Conservation (phyloP, 140 eudicot species). For the Stevia rebaudiana region DNA sequence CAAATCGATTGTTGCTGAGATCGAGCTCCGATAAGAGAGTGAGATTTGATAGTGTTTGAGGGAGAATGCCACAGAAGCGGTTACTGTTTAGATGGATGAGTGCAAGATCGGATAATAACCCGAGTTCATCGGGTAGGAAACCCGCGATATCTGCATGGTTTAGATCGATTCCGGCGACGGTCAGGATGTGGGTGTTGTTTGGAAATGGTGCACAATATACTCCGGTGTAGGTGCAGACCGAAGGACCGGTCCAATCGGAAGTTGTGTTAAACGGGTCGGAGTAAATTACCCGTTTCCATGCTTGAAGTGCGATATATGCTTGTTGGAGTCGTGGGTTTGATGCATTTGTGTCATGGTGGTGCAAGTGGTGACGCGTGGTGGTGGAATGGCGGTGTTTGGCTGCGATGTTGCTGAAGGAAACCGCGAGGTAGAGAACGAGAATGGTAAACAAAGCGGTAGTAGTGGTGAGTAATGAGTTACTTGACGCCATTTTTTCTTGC, state of each 20-base stretch:
- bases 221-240: conserved; percentile 65
- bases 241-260: conserved; percentile 62
- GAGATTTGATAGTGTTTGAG: conserved; percentile 50
- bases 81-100: conserved; percentile 64
- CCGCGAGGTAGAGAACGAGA: conserved; percentile 28
- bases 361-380: conserved; percentile 22
- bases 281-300: conserved; percentile 72
- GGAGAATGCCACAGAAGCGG: conserved; percentile 74
- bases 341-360: conserved; percentile 6
- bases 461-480: conserved; percentile 30
- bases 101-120: conserved; percentile 64
- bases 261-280: conserved; percentile 74
- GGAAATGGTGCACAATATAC: conserved; percentile 53
- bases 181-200: conserved; percentile 26
- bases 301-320: conserved; percentile 74
- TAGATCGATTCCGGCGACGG: conserved; percentile 75
- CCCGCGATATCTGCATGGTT: conserved; percentile 77
- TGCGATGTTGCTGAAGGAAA: conserved; percentile 27
- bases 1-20: conserved; percentile 76
- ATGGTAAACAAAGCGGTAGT: conserved; percentile 35
- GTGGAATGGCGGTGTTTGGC: conserved; percentile 35
- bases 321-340: conserved; percentile 48
- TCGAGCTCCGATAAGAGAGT: conserved; percentile 64
- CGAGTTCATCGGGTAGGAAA: conserved; percentile 59
- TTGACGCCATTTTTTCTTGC: conserved; percentile 35